Evolutionary conservation across 1,284 basidiomycete species (phyloP).

Genomic region (Microbotryum scabiosae): DNA sequence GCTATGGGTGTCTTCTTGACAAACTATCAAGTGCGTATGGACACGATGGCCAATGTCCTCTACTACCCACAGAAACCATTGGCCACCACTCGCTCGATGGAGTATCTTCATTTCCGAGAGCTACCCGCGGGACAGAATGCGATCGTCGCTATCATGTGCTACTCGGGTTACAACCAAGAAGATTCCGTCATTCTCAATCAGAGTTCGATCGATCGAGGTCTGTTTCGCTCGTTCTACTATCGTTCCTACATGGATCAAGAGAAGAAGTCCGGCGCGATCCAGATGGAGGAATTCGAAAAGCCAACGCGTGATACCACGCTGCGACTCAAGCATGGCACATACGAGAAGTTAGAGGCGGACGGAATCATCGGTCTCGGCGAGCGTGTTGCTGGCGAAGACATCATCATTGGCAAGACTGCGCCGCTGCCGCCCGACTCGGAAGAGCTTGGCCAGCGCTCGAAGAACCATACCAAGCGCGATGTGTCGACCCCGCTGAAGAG

Average conservation of each 20-base stretch:
- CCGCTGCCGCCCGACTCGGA: slow-evolving; percentile 94
- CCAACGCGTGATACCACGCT: slow-evolving; percentile 87
- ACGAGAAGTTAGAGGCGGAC: slow-evolving; percentile 96
- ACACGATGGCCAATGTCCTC: slow-evolving; percentile 96
- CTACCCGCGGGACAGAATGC: slow-evolving; percentile 87
- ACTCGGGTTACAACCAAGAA: slow-evolving; percentile 99
- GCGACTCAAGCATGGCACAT: slow-evolving; percentile 95
- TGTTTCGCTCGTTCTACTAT: slow-evolving; percentile 98
- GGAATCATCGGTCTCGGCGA: slow-evolving; percentile 93
- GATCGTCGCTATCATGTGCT: slow-evolving; percentile 95
- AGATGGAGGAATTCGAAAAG: slow-evolving; percentile 94
- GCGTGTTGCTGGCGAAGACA: slow-evolving; percentile 91
- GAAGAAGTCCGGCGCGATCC: slow-evolving; percentile 89
- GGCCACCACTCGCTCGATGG: slow-evolving; percentile 96
- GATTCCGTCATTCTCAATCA: slow-evolving; percentile 99
- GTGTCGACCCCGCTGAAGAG: slow-evolving; percentile 96
- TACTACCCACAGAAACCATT: slow-evolving; percentile 99
- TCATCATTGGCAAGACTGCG: slow-evolving; percentile 98
- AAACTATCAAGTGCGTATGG: slow-evolving; percentile 92
- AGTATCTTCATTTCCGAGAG: slow-evolving; percentile 95
- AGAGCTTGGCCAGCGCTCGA: slow-evolving; percentile 88
- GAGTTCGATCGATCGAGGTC: slow-evolving; percentile 91
- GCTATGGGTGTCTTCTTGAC: slow-evolving; percentile 98
- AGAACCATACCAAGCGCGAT: slow-evolving; percentile 82
- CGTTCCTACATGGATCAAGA: slow-evolving; percentile 87